Evolutionary conservation across 768 basidiomycete genomes (phyloP), one percentile per base, ranked within the genome.

Genomic region (Leccinum barrowsii): DNA sequence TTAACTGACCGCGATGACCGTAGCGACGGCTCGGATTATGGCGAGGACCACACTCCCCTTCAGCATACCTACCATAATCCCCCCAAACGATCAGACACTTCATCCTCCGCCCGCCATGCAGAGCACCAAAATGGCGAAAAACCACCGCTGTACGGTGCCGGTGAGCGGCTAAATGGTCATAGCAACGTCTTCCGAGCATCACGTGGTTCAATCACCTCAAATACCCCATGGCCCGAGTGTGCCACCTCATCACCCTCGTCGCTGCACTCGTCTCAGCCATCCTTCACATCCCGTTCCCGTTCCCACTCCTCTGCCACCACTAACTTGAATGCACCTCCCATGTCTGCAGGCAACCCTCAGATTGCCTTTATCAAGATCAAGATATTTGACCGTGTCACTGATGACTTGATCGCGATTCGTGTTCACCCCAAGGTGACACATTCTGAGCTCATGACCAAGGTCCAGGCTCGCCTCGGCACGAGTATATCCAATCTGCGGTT

Each of bases 281-380:
- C 81, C 55, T 68, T 77, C 11, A 75, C 84, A 49, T 68, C 73
- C 19, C 81, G 86, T 30, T 80, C 85, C 19, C 82, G 82, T 22
- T 85, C 87, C 19, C 80, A 81, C 19, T 84, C 87, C 26, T 77
- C 75, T 21, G 80, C 82, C 4, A 71, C 68, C 30, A 70, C 67
- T 48, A 85, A 74, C 59, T 66, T 84, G 54, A 90, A 85, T 66
- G 83, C 77, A 30, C 89, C 90, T 11, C 79, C 86, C 21, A 89
- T 92, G 65, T 92, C 90, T 52, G 84, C 86, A 17, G 82, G 81
- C 48, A 90, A 90, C 61, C 85, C 86, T 5, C 87, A 91, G 67
- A 85, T 87, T 13, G 90, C 95, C 22, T 98, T 94, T 74, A 82
- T 98, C 64, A 99, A 98, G 77, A 97, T 99, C 77, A 99, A 99